Conservation (phyloP, 495 filamentous ascomycete genomes). For the Penicillium canescens region DNA sequence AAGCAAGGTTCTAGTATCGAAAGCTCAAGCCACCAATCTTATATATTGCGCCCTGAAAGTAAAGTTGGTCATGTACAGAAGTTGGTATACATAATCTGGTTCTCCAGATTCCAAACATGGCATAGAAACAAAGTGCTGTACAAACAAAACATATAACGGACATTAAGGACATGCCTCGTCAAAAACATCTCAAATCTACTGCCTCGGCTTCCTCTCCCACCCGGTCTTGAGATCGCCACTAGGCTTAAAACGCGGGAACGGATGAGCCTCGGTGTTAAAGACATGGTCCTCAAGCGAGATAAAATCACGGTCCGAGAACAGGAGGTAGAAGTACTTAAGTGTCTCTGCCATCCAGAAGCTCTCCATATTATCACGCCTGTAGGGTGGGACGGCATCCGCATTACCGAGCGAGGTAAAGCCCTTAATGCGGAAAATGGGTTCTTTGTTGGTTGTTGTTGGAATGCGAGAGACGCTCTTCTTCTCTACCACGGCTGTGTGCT, state of each 20-base stretch:
- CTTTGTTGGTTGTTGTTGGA: slow-evolving; percentile 4
- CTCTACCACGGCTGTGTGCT: slow-evolving; percentile 73
- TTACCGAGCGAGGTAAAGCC: slow-evolving; percentile 82
- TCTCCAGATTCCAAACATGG: background rate
- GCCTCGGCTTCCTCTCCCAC: slow-evolving; percentile 73
- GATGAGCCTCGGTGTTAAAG: slow-evolving; percentile 95
- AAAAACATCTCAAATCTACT: slow-evolving; percentile 3
- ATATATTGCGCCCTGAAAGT: background rate
- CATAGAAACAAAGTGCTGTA: background rate
- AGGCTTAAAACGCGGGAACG: slow-evolving; percentile 82
- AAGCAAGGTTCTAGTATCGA: too few relatives aligned
- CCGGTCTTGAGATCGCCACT: slow-evolving; percentile 79
- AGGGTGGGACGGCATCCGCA: slow-evolving; percentile 67
- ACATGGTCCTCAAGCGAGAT: slow-evolving; percentile 83
- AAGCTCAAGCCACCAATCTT: too few relatives aligned
- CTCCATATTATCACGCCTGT: slow-evolving; percentile 80
- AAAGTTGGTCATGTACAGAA: background rate
- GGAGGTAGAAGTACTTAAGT: slow-evolving; percentile 94
- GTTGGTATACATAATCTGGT: slow-evolving; percentile 1
- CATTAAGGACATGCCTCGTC: background rate
- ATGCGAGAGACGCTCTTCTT: slow-evolving; percentile 28
- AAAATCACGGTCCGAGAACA: slow-evolving; percentile 84
- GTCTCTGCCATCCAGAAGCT: slow-evolving; percentile 98
- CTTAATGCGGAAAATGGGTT: slow-evolving; percentile 27
- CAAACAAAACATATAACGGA: background rate